These are phyloP conservation scores for Candida mesenterica DNA, from an alignment of 1,139 yeast species.

Conservation along the genomic window DNA sequence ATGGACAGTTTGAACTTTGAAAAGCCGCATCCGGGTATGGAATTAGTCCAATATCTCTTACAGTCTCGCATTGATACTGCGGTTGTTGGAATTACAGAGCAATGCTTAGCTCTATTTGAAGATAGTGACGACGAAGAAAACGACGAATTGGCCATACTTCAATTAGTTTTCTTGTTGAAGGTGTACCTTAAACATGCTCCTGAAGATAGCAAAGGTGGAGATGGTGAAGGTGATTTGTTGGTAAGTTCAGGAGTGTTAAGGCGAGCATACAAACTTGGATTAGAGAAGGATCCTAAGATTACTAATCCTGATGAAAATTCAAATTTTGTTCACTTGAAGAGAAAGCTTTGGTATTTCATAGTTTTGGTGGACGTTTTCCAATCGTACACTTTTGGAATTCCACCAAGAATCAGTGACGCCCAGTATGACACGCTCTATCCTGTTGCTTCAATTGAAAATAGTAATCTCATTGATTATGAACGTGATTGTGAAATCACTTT, in stretches of 20 bases:
- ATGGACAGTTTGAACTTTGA: slow-evolving; percentile 7
- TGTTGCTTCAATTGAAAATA: slow-evolving; percentile 5
- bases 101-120: slow-evolving; percentile 21
- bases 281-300: slow-evolving; percentile 14
- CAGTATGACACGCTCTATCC: slow-evolving; percentile 3
- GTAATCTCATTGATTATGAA: slow-evolving; percentile 11
- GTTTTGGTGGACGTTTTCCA: slow-evolving; percentile 14
- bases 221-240: slow-evolving; percentile 16
- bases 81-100: slow-evolving; percentile 26
- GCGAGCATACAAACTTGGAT: slow-evolving; percentile 15
- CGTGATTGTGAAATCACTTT: slow-evolving; percentile 9
- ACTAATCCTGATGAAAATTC: slow-evolving; percentile 14
- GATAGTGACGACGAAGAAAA: slow-evolving; percentile 1
- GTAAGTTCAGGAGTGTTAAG: slow-evolving; percentile 14
- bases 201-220: slow-evolving; percentile 17
- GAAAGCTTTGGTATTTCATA: slow-evolving; percentile 18
- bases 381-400: slow-evolving; percentile 15
- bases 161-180: slow-evolving; percentile 15
- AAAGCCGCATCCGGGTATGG: slow-evolving; percentile 13
- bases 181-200: slow-evolving; percentile 17
- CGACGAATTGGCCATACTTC: slow-evolving; percentile 12
- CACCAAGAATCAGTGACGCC: slow-evolving; percentile 6
- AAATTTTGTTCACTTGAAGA: slow-evolving; percentile 13
- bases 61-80: slow-evolving; percentile 32
- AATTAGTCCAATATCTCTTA: slow-evolving; percentile 19